Evolutionary conservation across 352 stramenopile species (phyloP).

Genomic region (Pythium dissotocum): DNA sequence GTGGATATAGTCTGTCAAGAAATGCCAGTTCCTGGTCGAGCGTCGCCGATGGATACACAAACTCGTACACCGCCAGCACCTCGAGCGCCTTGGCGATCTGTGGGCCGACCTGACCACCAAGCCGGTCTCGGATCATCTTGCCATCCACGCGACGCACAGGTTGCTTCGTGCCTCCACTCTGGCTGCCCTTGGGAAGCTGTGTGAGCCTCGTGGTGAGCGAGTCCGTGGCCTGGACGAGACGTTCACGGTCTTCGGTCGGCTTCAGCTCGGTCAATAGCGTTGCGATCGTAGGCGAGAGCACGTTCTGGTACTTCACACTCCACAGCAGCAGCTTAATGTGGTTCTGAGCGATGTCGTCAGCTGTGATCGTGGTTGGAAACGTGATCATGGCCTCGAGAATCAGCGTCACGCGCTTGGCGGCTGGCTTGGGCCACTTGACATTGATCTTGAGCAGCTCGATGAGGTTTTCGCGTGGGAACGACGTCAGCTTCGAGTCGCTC

Average conservation of each 20-base stretch:
- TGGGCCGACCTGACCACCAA: slow-evolving; percentile 38
- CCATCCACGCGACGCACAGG: slow-evolving; percentile 46
- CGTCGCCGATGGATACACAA: slow-evolving; percentile 33
- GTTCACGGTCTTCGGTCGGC: slow-evolving; percentile 17
- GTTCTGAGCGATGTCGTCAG: slow-evolving; percentile 25
- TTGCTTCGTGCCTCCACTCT: slow-evolving; percentile 13
- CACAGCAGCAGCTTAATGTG: slow-evolving; percentile 64
- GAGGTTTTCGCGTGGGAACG: slow-evolving; percentile 42
- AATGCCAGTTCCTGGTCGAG: slow-evolving; percentile 26
- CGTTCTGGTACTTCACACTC: slow-evolving; percentile 63
- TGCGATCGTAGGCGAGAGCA: slow-evolving; percentile 50
- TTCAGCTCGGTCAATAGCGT: slow-evolving; percentile 43
- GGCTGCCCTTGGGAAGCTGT: slow-evolving; percentile 15
- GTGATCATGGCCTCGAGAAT: slow-evolving; percentile 62
- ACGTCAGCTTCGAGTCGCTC: slow-evolving; percentile 28
- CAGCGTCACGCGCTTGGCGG: slow-evolving; percentile 61
- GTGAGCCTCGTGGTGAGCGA: slow-evolving; percentile 37
- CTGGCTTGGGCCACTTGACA: slow-evolving; percentile 74
- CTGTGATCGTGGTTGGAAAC: slow-evolving; percentile 37
- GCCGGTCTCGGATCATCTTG: slow-evolving; percentile 39
- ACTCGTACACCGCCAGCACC: slow-evolving; percentile 60
- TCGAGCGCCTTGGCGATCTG: slow-evolving; percentile 52
- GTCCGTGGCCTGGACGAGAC: slow-evolving; percentile 36
- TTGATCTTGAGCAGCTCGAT: slow-evolving; percentile 76
- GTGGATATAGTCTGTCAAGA: slow-evolving; percentile 18